Conservation (phyloP, 1,284 basidiomycete species). For the Coriolopsis trogii region DNA sequence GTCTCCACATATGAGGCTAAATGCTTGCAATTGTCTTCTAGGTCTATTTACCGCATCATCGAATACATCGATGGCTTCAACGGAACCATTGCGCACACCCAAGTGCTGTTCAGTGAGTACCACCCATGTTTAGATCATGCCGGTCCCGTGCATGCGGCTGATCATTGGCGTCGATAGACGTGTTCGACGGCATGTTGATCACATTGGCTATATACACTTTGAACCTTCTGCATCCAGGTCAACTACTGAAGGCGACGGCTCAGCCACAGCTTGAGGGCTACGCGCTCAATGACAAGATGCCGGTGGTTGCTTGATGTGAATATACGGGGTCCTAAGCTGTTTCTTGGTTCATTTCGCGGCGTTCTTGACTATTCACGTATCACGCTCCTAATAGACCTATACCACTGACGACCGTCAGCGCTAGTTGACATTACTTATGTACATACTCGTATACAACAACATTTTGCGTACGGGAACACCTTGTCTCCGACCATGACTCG, state of each 20-base stretch:
- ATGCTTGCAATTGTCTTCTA: too few relatives aligned
- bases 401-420: too few relatives aligned
- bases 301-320: too few relatives aligned
- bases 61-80: constrained; percentile 55
- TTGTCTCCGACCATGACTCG: constrained; percentile 38
- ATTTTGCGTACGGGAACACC: not conserved
- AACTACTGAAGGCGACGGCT: constrained; percentile 11
- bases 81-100: constrained; percentile 49
- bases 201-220: constrained; percentile 52
- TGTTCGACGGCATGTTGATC: constrained; percentile 63
- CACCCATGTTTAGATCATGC: not conserved
- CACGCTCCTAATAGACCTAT: too few relatives aligned
- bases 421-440: too few relatives aligned
- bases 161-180: not conserved
- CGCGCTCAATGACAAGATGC: not conserved
- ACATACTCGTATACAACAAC: too few relatives aligned
- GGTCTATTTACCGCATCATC: constrained; percentile 18
- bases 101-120: constrained; percentile 50
- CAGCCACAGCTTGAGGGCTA: constrained; percentile 1
- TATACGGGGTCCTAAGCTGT: too few relatives aligned
- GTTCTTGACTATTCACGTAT: too few relatives aligned
- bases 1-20: too few relatives aligned
- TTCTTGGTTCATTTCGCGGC: too few relatives aligned
- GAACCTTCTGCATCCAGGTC: constrained; percentile 55
- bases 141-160: not conserved